A percentile compares a stretch with the other conserved stretches of the same genome.
Conservation (phyloP, 1,284 basidiomycete species). For the Apiotrichum veenhuisii region DNA sequence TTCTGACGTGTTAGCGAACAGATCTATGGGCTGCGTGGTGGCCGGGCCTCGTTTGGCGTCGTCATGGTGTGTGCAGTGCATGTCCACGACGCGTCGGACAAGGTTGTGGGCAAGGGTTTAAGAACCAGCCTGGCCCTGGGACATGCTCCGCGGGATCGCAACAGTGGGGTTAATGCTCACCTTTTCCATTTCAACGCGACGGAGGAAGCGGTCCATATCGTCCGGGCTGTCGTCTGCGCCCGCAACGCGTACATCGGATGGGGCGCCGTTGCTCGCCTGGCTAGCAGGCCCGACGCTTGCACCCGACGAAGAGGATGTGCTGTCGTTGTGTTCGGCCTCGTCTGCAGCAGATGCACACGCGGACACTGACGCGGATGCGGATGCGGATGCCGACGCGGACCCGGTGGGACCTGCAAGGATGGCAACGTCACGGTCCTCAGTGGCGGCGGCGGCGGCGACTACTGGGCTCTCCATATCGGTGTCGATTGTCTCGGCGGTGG, state of each 20-base stretch:
- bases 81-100: neutral
- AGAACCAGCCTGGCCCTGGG: too few species aligned
- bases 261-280: conserved; percentile 5
- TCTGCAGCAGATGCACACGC: neutral
- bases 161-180: conserved; percentile 23
- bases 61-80: neutral
- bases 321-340: conserved; percentile 8
- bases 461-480: too few species aligned
- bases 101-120: too few species aligned
- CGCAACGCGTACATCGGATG: conserved; percentile 7
- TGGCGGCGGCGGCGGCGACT: neutral
- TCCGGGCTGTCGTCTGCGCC: conserved; percentile 20
- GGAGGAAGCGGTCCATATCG: conserved; percentile 40
- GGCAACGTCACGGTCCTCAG: neutral
- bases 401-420: too few species aligned
- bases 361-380: neutral
- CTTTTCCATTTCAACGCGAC: conserved; percentile 46
- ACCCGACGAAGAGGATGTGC: conserved; percentile 6
- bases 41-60: too few species aligned
- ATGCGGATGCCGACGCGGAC: neutral
- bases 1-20: conserved; percentile 23
- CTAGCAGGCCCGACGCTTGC: conserved; percentile 6
- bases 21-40: neutral
- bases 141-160: too few species aligned
- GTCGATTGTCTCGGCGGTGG: too few species aligned